phyloP scores from a whole-genome alignment of 495 filamentous ascomycete genomes.

The Xylaria longipes region DNA sequence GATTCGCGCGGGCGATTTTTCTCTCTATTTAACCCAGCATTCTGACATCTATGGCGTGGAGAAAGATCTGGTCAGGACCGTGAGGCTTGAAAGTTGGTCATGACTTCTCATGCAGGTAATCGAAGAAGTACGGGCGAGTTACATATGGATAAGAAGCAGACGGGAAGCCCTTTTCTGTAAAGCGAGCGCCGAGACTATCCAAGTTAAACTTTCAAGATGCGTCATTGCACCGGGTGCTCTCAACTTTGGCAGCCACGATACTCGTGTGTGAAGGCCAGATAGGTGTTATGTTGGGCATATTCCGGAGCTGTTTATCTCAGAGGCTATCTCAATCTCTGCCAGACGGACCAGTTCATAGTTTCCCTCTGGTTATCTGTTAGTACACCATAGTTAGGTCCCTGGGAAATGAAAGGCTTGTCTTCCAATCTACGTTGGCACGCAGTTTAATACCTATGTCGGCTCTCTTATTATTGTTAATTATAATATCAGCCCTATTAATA shows the following conservation, averaged over 20 bases:
- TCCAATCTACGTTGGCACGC: conserved; percentile 80
- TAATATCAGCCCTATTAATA: conserved; percentile 64
- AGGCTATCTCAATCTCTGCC: not conserved
- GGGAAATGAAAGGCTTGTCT: conserved; percentile 83
- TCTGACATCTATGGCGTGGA: no score
- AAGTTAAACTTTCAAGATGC: not conserved
- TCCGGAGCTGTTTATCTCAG: not conserved
- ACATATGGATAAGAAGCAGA: not conserved
- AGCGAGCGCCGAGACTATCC: not conserved
- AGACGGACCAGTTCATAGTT: not conserved
- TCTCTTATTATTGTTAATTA: conserved; percentile 85
- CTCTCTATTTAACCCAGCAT: no score
- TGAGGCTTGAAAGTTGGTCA: no score
- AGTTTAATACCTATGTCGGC: conserved; percentile 74
- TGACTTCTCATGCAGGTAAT: no score
- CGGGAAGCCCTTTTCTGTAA: not conserved
- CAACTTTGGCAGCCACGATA: not conserved
- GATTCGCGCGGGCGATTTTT: no score
- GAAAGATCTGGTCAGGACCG: no score
- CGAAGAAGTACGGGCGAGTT: no score
- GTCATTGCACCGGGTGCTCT: not conserved
- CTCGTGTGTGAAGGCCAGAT: not conserved
- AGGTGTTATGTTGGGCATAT: not conserved
- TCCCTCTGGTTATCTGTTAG: not conserved
- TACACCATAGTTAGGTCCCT: not conserved